Evolutionary conservation across 164 flowering plant species (phyloP).

Genomic region (Piper longum): DNA sequence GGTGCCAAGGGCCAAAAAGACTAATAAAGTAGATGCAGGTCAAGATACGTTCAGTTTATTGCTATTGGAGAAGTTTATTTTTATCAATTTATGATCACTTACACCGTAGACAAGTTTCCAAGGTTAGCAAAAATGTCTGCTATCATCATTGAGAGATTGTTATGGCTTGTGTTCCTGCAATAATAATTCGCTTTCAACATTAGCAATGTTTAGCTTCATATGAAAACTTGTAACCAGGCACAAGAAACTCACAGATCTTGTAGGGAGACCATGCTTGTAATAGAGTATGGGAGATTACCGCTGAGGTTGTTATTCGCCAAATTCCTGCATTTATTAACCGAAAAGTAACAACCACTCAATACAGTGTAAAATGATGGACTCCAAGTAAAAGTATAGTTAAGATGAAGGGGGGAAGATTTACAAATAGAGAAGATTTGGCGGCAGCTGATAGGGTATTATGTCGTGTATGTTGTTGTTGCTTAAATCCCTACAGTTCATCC

Average conservation of each 20-base stretch:
- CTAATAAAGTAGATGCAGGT: not conserved
- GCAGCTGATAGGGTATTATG: constrained; percentile 72
- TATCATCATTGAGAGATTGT: constrained; percentile 40
- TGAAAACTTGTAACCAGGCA: constrained; percentile 5
- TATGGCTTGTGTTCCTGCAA: constrained; percentile 68
- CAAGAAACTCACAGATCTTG: constrained; percentile 49
- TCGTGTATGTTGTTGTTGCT: constrained; percentile 74
- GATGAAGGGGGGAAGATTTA: constrained; percentile 19
- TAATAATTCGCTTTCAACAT: not conserved
- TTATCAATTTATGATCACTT: constrained; percentile 15
- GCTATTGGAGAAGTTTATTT: not conserved
- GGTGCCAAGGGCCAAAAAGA: not conserved
- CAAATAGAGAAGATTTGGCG: constrained; percentile 78
- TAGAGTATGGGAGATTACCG: constrained; percentile 81
- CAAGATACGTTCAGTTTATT: not conserved
- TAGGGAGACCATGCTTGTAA: constrained; percentile 51
- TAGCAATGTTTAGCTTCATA: not conserved
- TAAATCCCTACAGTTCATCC: constrained; percentile 47
- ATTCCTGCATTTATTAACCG: constrained; percentile 41
- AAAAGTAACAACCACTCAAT: not conserved
- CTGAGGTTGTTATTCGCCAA: constrained; percentile 67
- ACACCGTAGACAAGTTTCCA: constrained; percentile 41
- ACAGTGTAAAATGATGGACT: not conserved
- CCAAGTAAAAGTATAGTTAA: not conserved
- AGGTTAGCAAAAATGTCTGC: constrained; percentile 58